Evolutionary conservation across 2,329 filamentous ascomycete species (phyloP).

Genomic region (Triangularia verruculosa): DNA sequence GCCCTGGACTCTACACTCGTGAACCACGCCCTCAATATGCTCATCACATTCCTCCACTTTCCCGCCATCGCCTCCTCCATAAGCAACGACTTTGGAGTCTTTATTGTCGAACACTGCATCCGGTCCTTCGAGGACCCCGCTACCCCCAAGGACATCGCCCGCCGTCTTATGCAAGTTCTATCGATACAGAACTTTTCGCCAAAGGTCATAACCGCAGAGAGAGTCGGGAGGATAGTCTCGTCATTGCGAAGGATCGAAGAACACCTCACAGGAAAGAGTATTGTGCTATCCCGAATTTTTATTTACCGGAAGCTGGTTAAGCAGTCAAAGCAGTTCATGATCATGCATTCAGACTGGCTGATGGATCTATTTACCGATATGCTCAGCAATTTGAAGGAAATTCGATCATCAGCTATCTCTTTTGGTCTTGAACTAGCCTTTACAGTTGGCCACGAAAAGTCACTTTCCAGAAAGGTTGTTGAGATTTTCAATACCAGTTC

Average conservation of each 20-base stretch:
- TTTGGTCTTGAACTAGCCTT: constrained; percentile 71
- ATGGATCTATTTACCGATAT: constrained; percentile 78
- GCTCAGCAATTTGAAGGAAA: constrained; percentile 74
- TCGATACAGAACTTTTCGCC: constrained; percentile 74
- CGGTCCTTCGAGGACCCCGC: constrained; percentile 65
- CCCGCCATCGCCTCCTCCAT: constrained; percentile 67
- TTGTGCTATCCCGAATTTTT: constrained; percentile 70
- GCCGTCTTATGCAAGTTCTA: constrained; percentile 76
- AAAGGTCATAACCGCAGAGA: constrained; percentile 69
- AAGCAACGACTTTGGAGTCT: constrained; percentile 73
- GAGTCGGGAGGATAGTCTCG: constrained; percentile 67
- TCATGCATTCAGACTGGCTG: constrained; percentile 72
- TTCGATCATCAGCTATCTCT: constrained; percentile 69
- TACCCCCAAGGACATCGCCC: constrained; percentile 72
- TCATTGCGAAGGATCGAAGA: constrained; percentile 71
- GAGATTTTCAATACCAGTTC: constrained; percentile 59
- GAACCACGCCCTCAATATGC: constrained; percentile 73
- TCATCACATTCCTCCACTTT: constrained; percentile 74
- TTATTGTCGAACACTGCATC: constrained; percentile 78
- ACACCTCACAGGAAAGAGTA: constrained; percentile 74
- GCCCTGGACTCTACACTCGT: constrained; percentile 65
- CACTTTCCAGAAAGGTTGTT: constrained; percentile 63
- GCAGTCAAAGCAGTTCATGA: constrained; percentile 69
- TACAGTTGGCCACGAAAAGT: constrained; percentile 64
- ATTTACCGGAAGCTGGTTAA: constrained; percentile 76